A percentile compares a stretch with the other conserved stretches of the same genome.
These are phyloP conservation scores for Pleurotus platypus DNA, from an alignment of 768 basidiomycete genomes.

Conservation along the genomic window DNA sequence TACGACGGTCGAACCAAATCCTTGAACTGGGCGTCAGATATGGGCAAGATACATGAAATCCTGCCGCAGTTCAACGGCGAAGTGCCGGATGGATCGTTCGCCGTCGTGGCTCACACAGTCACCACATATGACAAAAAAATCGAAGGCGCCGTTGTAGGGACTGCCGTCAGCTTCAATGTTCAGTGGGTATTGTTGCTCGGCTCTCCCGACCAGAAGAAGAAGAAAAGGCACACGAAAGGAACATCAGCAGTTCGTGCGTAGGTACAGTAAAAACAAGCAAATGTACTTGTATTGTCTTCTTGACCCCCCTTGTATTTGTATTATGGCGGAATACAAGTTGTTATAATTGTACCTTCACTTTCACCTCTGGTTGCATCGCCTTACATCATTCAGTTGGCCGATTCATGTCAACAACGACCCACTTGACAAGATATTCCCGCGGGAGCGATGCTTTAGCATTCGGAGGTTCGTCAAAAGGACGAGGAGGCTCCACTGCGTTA, in stretches of 20 bases:
- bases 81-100: not conserved
- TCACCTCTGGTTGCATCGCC: too few relatives aligned
- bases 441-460: conserved; percentile 63
- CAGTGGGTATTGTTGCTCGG: not conserved
- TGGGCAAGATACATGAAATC: not conserved
- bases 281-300: too few relatives aligned
- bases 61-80: not conserved
- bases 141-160: not conserved
- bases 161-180: not conserved
- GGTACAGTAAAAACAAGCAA: too few relatives aligned
- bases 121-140: not conserved
- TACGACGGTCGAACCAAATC: not conserved
- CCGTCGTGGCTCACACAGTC: not conserved
- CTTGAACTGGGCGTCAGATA: not conserved
- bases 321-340: too few relatives aligned
- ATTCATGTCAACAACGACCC: conserved; percentile 35
- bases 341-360: too few relatives aligned
- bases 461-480: conserved; percentile 32
- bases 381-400: too few relatives aligned
- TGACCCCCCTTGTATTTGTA: too few relatives aligned
- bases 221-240: too few relatives aligned
- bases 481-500: conserved; percentile 52
- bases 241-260: too few relatives aligned
- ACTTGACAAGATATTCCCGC: conserved; percentile 94
- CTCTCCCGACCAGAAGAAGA: not conserved